A percentile compares a stretch with the other conserved stretches of the same genome.
Evolutionary conservation across 2,329 filamentous ascomycete genomes (phyloP).

Genomic region (Fonsecaea multimorphosa): DNA sequence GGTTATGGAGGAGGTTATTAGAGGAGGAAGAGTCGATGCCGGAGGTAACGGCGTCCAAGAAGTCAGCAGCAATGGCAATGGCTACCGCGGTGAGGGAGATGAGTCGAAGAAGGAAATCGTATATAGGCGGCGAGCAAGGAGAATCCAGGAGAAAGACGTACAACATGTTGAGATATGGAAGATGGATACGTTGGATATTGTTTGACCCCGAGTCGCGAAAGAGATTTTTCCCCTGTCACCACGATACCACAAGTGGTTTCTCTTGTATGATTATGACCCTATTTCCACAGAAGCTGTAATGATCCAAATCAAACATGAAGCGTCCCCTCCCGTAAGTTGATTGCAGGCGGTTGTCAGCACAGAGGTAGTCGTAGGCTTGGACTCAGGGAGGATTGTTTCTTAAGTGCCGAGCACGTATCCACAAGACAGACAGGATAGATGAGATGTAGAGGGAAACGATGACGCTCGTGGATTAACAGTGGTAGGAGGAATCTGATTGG

Average conservation of each 20-base stretch:
- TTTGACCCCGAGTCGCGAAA: slow-evolving; percentile 16
- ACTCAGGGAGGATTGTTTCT: background rate
- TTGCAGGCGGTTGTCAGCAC: too few species aligned
- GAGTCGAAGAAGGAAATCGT: slow-evolving; percentile 37
- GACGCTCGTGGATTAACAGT: too few species aligned
- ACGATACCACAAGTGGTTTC: background rate
- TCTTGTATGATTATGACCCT: slow-evolving; percentile 1
- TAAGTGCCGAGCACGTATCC: too few species aligned
- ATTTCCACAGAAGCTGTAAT: background rate
- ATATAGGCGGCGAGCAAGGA: slow-evolving; percentile 45
- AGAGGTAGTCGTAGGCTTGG: background rate
- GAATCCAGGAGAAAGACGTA: slow-evolving; percentile 50
- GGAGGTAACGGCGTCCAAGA: background rate
- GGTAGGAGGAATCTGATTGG: too few species aligned
- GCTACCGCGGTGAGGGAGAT: slow-evolving; percentile 14
- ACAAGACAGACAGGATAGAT: too few species aligned
- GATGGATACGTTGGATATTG: slow-evolving; percentile 48
- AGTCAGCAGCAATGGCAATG: slow-evolving; percentile 9
- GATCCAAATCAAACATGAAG: background rate
- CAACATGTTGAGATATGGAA: slow-evolving; percentile 54
- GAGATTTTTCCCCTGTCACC: background rate
- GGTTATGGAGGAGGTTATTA: slow-evolving; percentile 27
- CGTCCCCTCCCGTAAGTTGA: background rate
- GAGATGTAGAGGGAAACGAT: too few species aligned
- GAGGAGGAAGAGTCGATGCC: slow-evolving; percentile 19